phyloP scores from a whole-genome alignment of 2,329 filamentous ascomycete genomes.

The Coniochaeta prunicola region DNA sequence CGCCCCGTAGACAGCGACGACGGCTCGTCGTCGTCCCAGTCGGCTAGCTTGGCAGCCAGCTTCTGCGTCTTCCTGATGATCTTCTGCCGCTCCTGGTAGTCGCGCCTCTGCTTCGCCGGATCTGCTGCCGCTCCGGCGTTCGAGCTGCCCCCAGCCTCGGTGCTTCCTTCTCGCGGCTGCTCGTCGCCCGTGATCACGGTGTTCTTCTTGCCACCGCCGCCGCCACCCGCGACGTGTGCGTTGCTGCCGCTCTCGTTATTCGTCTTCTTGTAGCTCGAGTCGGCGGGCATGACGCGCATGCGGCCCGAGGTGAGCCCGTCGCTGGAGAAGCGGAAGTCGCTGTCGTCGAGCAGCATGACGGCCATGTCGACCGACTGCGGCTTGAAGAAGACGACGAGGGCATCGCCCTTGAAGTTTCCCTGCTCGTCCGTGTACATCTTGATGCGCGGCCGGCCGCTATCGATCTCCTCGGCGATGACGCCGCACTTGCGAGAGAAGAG shows the following conservation, averaged over 20 bases:
- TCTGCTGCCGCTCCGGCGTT: conserved; percentile 22
- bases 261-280: conserved; percentile 85
- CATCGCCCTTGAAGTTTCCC: conserved; percentile 88
- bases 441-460: conserved; percentile 79
- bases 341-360: conserved; percentile 73
- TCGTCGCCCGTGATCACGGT: conserved; percentile 3
- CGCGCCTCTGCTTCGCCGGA: conserved; percentile 28
- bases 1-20: conserved; percentile 27
- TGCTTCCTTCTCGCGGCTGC: conserved; percentile 4
- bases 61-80: conserved; percentile 89
- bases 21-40: conserved; percentile 90
- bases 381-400: conserved; percentile 89
- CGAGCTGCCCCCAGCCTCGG: conserved; percentile 9
- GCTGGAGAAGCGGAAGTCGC: conserved; percentile 63
- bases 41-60: conserved; percentile 81
- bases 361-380: conserved; percentile 86
- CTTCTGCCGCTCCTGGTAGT: conserved; percentile 71
- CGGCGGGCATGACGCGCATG: conserved; percentile 78
- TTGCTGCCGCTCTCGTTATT: conserved; percentile 46
- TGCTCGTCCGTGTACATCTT: conserved; percentile 82
- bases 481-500: conserved; percentile 80
- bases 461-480: conserved; percentile 90
- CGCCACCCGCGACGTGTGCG: conserved; percentile 11
- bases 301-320: conserved; percentile 44
- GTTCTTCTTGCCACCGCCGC: conserved; percentile 11